Evolutionary conservation across 495 filamentous ascomycete species (phyloP), one percentile per base, ranked within the genome.

Genomic region (Lepidopterella palustris): DNA sequence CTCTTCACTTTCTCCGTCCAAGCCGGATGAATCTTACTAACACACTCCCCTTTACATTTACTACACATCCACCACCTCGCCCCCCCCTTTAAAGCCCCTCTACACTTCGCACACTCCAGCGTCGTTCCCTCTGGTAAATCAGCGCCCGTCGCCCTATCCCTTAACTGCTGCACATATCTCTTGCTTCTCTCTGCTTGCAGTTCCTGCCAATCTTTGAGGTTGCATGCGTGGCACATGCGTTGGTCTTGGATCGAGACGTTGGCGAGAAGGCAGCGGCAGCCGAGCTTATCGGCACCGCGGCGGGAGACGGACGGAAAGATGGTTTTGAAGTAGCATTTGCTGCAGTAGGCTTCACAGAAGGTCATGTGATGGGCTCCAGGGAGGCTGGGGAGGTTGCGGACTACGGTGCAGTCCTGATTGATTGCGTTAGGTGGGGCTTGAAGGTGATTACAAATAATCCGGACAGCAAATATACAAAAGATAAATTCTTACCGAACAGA

Each of bases 31-130:
- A 63, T 67, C 2, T 15, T 15, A 55, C 56, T 53, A n/a, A 45
- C 31, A 49, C 63, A 66, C 27, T 66, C 63, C 4, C 63, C 63
- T 10, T 53, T 28, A 32, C 63, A 66, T 32, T 53, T 57, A 9
- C 18, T 50, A 50, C 63, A 66, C 18, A 62, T 32, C 60, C 64
- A 67, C 52, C 52, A 67, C 20, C 64, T 35, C 18, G 48, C 32
- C 20, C 64, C 60, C 10, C 26, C 49, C 20, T 58, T 40, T 18
- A 67, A 24, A 0, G 57, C 60, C 2, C 6, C 15, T 20, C 50
- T 57, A 61, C 64, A 67, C 5, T 29, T 49, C 20, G 25, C 47
- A 52, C 64, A 67, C 48, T 61, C 52, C 11, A 48, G 15, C 21
- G 42, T 52, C 47, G 13, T 18, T 5, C 26, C 56, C 13, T 53